These are phyloP conservation scores for Curvularia lunata DNA, from an alignment of 2,329 filamentous ascomycete genomes.

Conservation along the genomic window DNA sequence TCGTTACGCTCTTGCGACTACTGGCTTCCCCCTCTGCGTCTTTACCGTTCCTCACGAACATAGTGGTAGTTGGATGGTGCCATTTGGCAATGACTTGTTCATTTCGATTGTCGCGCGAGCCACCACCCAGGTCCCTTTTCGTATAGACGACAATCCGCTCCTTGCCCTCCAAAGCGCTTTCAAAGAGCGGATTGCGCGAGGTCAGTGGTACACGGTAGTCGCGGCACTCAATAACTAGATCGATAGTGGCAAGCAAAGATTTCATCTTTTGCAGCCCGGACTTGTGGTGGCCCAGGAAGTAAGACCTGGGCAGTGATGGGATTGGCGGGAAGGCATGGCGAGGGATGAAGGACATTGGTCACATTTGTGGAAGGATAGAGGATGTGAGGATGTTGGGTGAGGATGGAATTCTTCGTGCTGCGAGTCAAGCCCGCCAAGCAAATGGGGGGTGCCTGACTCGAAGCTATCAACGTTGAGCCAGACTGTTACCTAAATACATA, in stretches of 20 bases:
- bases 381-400: background rate
- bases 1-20: conserved; percentile 30
- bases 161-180: conserved; percentile 73
- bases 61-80: conserved; percentile 59
- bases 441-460: conserved; percentile 16
- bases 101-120: conserved; percentile 42
- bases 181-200: conserved; percentile 88
- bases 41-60: conserved; percentile 57
- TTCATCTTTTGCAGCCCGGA: conserved; percentile 84
- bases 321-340: conserved; percentile 76
- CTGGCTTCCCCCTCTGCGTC: conserved; percentile 35
- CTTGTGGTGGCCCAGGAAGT: conserved; percentile 93
- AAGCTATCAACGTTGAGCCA: background rate
- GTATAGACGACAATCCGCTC: conserved; percentile 88
- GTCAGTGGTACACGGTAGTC: conserved; percentile 91
- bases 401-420: conserved; percentile 4
- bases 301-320: conserved; percentile 80
- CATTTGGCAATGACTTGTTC: conserved; percentile 61
- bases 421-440: conserved; percentile 5
- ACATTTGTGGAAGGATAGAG: conserved; percentile 5
- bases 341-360: conserved; percentile 64
- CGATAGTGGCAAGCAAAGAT: conserved; percentile 76
- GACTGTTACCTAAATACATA: background rate
- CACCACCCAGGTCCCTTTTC: conserved; percentile 68
- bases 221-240: conserved; percentile 91